Evolutionary conservation across 2,329 filamentous ascomycete genomes (phyloP), one percentile per base, ranked within the genome.

Genomic region (Claviceps cyperi): DNA sequence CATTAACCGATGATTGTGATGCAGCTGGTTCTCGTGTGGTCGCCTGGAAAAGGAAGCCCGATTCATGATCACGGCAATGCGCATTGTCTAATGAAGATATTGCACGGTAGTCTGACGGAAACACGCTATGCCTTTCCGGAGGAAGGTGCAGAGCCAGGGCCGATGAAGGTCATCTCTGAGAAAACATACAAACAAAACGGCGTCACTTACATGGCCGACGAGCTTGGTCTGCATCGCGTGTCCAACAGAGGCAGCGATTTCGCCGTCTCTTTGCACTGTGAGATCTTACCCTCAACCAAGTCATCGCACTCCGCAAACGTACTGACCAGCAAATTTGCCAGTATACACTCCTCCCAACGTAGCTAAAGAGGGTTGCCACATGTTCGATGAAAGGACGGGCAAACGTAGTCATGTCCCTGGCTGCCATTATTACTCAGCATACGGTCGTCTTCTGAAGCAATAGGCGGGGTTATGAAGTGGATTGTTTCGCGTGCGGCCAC

Each of bases 311-410:
- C 66, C 52, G 58, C 61, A 58, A 36, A 51, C 53, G 49, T 52
- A 55, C 63, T 68, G 54, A 67, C 59, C 46, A 52, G 58, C 52
- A 55, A 51, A 51, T 50, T 48, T 56, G 55, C 41, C 62, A 80
- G 73, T 94, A 53, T 92, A 92, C 62, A 91, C 86, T 14, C 90
- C 90, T 37, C 90, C 90, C 3, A 94, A 95, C 60, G 89, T 91
- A 38, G 87, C 87, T 38, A 84, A 78, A 52, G 78, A 80, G 53
- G 90, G 90, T 22, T 94, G 87, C 65, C 77, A 86, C 60, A 80
- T 91, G 61, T 96, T 91, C 64, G 78, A 91, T 59, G 77, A 82
- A 55, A 73, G 74, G 57, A 94, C 87, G 3, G 86, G 90, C 49
- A 81, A 81, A 65, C 79, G 76, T 51, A 83, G 74, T 57, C 84